phyloP scores from a whole-genome alignment of 2,329 filamentous ascomycete species.

The Pestalotiopsis sp. region DNA sequence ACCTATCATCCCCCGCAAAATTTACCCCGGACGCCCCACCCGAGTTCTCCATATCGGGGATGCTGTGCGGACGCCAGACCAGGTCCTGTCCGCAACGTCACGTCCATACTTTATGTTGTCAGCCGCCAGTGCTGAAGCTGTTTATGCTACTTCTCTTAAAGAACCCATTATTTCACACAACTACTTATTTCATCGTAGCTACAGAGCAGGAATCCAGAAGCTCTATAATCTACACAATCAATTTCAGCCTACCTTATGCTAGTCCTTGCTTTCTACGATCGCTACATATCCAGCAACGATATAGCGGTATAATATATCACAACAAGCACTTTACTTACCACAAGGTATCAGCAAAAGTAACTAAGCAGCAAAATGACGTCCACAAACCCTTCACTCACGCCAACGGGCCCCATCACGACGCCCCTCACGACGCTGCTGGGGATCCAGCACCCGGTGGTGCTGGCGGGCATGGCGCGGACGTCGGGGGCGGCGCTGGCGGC shows the following conservation, averaged over 20 bases:
- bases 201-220: background rate
- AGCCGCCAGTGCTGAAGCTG: background rate
- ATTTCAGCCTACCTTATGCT: no score
- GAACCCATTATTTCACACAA: background rate
- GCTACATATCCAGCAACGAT: no score
- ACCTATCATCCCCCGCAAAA: constrained; percentile 18
- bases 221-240: background rate
- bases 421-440: constrained; percentile 76
- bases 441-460: constrained; percentile 85
- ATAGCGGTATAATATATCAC: no score
- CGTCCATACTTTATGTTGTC: background rate
- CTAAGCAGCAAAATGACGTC: constrained; percentile 9
- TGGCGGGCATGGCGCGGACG: constrained; percentile 91
- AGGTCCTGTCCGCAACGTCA: background rate
- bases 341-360: background rate
- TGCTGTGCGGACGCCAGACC: constrained; percentile 4
- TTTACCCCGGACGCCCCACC: constrained; percentile 22
- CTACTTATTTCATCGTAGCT: background rate
- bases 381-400: constrained; percentile 10
- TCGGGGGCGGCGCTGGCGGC: constrained; percentile 78
- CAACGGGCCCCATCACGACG: constrained; percentile 61
- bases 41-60: constrained; percentile 10
- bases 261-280: no score
- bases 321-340: no score
- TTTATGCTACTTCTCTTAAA: background rate